A percentile compares a stretch with the other conserved stretches of the same genome.
Evolutionary conservation across 2,329 filamentous ascomycete species (phyloP).

Genomic region (Fusarium irregulare): DNA sequence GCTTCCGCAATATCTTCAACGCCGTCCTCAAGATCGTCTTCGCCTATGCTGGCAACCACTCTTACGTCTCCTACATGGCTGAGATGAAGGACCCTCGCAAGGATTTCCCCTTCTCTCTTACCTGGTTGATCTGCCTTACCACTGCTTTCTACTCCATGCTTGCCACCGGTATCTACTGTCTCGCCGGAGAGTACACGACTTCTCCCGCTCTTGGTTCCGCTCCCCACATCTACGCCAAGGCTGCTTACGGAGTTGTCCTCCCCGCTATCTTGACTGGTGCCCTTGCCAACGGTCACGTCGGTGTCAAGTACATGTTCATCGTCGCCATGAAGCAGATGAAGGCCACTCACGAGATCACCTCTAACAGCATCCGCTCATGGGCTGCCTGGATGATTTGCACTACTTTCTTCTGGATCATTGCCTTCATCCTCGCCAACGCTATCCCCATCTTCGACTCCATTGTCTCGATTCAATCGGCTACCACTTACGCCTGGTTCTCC

Average conservation of each 20-base stretch:
- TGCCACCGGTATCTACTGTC: constrained; percentile 36
- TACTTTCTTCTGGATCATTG: constrained; percentile 35
- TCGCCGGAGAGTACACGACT: constrained; percentile 32
- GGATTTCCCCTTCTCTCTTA: constrained; percentile 33
- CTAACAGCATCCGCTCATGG: constrained; percentile 38
- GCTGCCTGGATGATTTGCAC: constrained; percentile 35
- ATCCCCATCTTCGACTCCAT: constrained; percentile 44
- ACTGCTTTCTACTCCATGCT: constrained; percentile 34
- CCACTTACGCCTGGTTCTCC: constrained; percentile 39
- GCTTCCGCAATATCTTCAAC: constrained; percentile 29
- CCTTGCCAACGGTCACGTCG: constrained; percentile 37
- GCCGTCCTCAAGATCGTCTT: constrained; percentile 31
- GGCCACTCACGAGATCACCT: constrained; percentile 16
- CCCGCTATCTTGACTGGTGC: constrained; percentile 35
- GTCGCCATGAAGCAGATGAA: constrained; percentile 21
- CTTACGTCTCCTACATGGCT: constrained; percentile 40
- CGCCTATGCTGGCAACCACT: constrained; percentile 39
- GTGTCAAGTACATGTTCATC: constrained; percentile 37
- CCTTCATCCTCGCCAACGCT: constrained; percentile 39
- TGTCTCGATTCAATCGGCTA: constrained; percentile 36
- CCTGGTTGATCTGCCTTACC: constrained; percentile 17
- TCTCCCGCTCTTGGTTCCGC: constrained; percentile 38
- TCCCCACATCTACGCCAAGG: constrained; percentile 31
- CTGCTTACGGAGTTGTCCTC: constrained; percentile 38
- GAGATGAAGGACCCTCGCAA: constrained; percentile 39